Conservation (phyloP, 2,329 filamentous ascomycete species). For the Cladosporium sp. region DNA sequence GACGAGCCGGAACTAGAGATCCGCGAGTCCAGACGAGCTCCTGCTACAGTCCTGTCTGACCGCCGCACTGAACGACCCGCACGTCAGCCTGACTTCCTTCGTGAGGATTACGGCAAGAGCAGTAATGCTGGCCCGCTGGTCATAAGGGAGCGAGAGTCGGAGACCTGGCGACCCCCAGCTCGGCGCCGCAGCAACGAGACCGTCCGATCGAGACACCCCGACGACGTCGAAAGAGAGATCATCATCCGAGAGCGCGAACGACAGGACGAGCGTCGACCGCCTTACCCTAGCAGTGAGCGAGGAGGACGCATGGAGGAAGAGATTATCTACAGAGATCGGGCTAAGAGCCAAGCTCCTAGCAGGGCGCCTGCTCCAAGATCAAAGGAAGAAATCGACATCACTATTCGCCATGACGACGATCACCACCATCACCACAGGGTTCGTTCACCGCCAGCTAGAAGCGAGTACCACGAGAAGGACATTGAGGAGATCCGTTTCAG, state of each 20-base stretch:
- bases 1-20: slow-evolving; percentile 39
- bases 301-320: slow-evolving; percentile 33
- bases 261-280: slow-evolving; percentile 22
- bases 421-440: neutral
- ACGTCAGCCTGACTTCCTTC: slow-evolving; percentile 46
- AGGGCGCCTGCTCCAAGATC: slow-evolving; percentile 22
- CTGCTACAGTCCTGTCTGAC: slow-evolving; percentile 29
- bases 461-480: slow-evolving; percentile 25
- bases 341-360: slow-evolving; percentile 27
- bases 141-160: slow-evolving; percentile 39
- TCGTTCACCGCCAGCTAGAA: slow-evolving; percentile 30
- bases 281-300: slow-evolving; percentile 26
- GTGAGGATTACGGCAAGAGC: slow-evolving; percentile 45
- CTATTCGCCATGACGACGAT: slow-evolving; percentile 8
- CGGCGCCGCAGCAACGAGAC: slow-evolving; percentile 25
- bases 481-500: slow-evolving; percentile 48
- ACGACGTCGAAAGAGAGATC: slow-evolving; percentile 9
- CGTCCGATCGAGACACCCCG: slow-evolving; percentile 7
- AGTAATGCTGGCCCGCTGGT: slow-evolving; percentile 42
- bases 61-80: slow-evolving; percentile 36
- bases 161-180: slow-evolving; percentile 28
- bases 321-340: slow-evolving; percentile 35
- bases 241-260: slow-evolving; percentile 21
- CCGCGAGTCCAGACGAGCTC: slow-evolving; percentile 25
- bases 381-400: slow-evolving; percentile 32